A percentile compares a stretch with the other conserved stretches of the same genome.
Evolutionary conservation across 768 basidiomycete species (phyloP).

Genomic region (Suillus cothurnatus): DNA sequence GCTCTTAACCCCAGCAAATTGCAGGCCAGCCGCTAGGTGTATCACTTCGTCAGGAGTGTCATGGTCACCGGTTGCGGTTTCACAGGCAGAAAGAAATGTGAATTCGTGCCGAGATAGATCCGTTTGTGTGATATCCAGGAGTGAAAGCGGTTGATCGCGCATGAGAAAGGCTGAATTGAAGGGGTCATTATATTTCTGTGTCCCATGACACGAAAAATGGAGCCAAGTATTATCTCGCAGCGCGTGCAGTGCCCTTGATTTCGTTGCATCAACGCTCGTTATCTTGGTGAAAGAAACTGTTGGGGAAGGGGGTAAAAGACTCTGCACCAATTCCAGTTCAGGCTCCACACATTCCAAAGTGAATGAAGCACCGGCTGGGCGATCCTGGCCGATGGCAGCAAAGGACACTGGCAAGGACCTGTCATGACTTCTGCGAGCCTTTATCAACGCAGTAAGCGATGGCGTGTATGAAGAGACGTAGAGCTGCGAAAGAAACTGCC

Average conservation of each 20-base stretch:
- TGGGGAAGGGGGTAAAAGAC: background rate
- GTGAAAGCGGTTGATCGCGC: background rate
- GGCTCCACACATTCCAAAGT: background rate
- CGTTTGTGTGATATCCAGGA: constrained; percentile 8
- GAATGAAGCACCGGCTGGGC: background rate
- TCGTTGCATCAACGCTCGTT: background rate
- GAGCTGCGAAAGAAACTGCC: background rate
- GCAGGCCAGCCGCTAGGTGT: no score
- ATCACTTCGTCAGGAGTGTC: no score
- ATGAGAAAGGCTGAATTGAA: constrained; percentile 13
- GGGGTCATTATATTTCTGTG: constrained; percentile 8
- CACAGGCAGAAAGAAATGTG: constrained; percentile 22
- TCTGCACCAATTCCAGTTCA: background rate
- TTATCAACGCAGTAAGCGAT: constrained; percentile 9
- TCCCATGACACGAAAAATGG: constrained; percentile 25
- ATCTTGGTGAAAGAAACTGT: constrained; percentile 5
- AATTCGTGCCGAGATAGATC: constrained; percentile 8
- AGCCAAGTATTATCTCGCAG: constrained; percentile 14
- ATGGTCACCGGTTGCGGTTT: background rate
- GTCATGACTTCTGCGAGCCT: constrained; percentile 7
- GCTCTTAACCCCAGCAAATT: no score
- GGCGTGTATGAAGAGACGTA: constrained; percentile 18
- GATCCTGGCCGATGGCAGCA: constrained; percentile 10
- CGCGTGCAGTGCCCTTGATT: background rate
- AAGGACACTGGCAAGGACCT: background rate